phyloP scores from a whole-genome alignment of 768 basidiomycete species.

The Trametopsis cervina region DNA sequence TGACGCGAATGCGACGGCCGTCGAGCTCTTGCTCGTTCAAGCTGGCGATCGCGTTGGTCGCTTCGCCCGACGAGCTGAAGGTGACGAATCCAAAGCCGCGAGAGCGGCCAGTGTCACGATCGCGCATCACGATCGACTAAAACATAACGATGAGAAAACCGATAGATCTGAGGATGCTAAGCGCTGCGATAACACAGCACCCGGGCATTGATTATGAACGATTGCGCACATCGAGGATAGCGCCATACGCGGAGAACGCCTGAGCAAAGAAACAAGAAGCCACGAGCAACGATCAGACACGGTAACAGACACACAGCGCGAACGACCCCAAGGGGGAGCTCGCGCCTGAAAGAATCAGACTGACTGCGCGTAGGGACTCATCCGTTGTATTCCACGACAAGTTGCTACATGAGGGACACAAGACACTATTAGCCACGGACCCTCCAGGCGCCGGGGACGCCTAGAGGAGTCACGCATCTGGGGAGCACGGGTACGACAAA shows the following conservation, averaged over 20 bases:
- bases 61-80: conserved; percentile 54
- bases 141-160: conserved; percentile 18
- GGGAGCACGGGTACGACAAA: conserved; percentile 47
- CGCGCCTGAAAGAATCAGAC: conserved; percentile 40
- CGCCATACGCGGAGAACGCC: conserved; percentile 81
- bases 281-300: conserved; percentile 43
- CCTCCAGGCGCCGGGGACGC: conserved; percentile 36
- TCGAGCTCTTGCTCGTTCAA: conserved; percentile 93
- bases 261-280: conserved; percentile 35
- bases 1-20: conserved; percentile 85
- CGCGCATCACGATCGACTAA: conserved; percentile 97
- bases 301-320: conserved; percentile 12
- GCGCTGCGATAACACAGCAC: too few species aligned
- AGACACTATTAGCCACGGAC: conserved; percentile 26
- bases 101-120: conserved; percentile 95
- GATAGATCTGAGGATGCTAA: background rate
- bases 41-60: conserved; percentile 63
- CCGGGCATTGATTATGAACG: too few species aligned
- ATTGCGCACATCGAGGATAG: conserved; percentile 81
- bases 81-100: conserved; percentile 98
- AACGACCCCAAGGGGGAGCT: conserved; percentile 7
- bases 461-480: conserved; percentile 28
- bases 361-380: conserved; percentile 83
- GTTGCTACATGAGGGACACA: conserved; percentile 62
- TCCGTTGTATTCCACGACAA: conserved; percentile 96